phyloP scores from a whole-genome alignment of 2,329 filamentous ascomycete species.

The Pestalotiopsis sp. region DNA sequence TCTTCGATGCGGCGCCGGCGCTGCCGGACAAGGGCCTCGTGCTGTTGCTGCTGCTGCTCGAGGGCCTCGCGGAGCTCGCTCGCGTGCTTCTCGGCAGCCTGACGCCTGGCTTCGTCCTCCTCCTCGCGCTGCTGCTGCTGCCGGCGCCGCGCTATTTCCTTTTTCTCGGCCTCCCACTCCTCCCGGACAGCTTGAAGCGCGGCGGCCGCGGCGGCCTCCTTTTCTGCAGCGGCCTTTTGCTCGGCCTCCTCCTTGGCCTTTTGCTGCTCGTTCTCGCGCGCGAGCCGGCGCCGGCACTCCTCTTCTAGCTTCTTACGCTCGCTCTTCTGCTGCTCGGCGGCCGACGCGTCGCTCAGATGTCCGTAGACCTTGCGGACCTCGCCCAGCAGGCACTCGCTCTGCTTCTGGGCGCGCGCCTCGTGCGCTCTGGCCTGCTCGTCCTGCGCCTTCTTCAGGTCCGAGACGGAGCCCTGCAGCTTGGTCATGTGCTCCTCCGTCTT shows the following conservation, averaged over 20 bases:
- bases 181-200: background rate
- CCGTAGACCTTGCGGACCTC: background rate
- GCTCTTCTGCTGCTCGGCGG: background rate
- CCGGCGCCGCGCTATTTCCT: background rate
- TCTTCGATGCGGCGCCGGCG: background rate
- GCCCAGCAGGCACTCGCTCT: background rate
- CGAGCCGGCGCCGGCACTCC: background rate
- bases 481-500: background rate
- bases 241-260: background rate
- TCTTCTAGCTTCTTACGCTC: background rate
- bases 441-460: background rate
- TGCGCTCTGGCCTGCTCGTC: background rate
- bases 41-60: background rate
- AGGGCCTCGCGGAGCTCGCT: background rate
- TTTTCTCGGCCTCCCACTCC: background rate
- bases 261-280: background rate
- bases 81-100: background rate
- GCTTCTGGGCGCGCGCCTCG: background rate
- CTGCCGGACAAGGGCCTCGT: background rate
- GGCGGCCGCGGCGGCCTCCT: background rate
- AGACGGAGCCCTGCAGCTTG: slow-evolving; percentile 3
- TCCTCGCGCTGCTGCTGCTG: background rate
- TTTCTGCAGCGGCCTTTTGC: too few species aligned
- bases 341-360: background rate
- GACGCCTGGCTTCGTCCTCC: background rate